Percentiles rank a stretch among this genome's conserved stretches.
These are phyloP conservation scores for Cyberlindnera mississippiensis DNA, from an alignment of 805 yeast genomes.

Conservation along the genomic window DNA sequence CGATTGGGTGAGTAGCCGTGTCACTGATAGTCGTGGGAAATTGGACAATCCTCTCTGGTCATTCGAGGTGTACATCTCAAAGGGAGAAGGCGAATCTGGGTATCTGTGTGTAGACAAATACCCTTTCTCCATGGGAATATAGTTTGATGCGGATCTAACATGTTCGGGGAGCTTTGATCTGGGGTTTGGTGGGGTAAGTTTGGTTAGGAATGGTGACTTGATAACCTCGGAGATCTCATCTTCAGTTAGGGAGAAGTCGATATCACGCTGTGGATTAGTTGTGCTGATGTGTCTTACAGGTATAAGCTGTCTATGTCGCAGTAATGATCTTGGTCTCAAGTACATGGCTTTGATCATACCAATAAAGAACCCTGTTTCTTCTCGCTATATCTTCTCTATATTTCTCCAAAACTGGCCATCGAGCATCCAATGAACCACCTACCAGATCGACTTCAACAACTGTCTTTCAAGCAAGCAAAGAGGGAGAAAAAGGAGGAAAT, in stretches of 20 bases:
- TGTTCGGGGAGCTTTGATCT: conserved; percentile 2
- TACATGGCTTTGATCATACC: no score
- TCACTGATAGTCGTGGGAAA: conserved; percentile 48
- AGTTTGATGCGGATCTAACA: conserved; percentile 2
- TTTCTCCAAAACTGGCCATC: no score
- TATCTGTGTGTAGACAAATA: conserved; percentile 3
- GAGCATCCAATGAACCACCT: no score
- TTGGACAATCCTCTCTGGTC: conserved; percentile 2
- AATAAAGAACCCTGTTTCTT: no score
- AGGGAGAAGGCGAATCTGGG: conserved; percentile 16
- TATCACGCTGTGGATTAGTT: no score
- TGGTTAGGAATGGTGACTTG: conserved; percentile 1
- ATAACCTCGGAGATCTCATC: conserved; percentile 3
- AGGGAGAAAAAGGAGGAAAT: no score
- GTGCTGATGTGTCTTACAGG: no score
- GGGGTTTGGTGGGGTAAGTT: not conserved
- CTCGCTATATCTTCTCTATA: no score
- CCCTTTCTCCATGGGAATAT: conserved; percentile 10
- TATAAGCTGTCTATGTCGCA: no score
- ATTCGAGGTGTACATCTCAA: conserved; percentile 15
- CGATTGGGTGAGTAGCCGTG: conserved; percentile 49
- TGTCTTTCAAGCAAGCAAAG: no score
- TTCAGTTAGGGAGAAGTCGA: not conserved
- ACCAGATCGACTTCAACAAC: no score
- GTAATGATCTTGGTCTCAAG: no score